Conservation (phyloP, 2,329 filamentous ascomycete genomes). For the Achaetomium macrosporum region DNA sequence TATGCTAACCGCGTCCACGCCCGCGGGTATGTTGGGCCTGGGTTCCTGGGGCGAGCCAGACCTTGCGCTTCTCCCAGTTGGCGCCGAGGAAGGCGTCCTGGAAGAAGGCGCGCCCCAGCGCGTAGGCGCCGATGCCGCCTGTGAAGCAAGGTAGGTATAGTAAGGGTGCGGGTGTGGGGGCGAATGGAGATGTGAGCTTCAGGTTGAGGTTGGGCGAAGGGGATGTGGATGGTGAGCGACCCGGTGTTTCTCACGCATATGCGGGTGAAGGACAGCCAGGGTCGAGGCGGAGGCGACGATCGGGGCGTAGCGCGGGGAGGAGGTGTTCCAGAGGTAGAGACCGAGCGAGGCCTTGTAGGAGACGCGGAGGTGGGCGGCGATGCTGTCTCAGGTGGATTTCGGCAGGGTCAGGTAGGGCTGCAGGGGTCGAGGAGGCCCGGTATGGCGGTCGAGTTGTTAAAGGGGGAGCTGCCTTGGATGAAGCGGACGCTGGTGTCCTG, state of each 20-base stretch:
- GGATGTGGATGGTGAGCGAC: constrained; percentile 2
- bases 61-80: constrained; percentile 1
- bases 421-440: constrained; percentile 3
- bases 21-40: not conserved
- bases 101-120: constrained; percentile 3
- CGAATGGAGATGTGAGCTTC: not conserved
- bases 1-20: not conserved
- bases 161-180: not conserved
- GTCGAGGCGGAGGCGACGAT: constrained; percentile 1
- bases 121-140: not conserved
- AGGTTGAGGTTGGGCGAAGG: constrained; percentile 10
- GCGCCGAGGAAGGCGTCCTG: constrained; percentile 9
- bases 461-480: constrained; percentile 8
- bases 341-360: constrained; percentile 2
- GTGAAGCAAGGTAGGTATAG: constrained; percentile 9
- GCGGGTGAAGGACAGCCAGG: constrained; percentile 9
- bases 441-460: not conserved
- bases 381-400: constrained; percentile 2
- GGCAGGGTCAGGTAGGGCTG: constrained; percentile 7
- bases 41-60: constrained; percentile 3
- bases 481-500: not conserved
- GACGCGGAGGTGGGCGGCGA: constrained; percentile 4
- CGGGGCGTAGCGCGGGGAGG: not conserved
- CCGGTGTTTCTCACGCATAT: not conserved
- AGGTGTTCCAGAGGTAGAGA: constrained; percentile 12